Evolutionary conservation across 2,329 filamentous ascomycete species (phyloP).

Genomic region (Aspergillus sp.): DNA sequence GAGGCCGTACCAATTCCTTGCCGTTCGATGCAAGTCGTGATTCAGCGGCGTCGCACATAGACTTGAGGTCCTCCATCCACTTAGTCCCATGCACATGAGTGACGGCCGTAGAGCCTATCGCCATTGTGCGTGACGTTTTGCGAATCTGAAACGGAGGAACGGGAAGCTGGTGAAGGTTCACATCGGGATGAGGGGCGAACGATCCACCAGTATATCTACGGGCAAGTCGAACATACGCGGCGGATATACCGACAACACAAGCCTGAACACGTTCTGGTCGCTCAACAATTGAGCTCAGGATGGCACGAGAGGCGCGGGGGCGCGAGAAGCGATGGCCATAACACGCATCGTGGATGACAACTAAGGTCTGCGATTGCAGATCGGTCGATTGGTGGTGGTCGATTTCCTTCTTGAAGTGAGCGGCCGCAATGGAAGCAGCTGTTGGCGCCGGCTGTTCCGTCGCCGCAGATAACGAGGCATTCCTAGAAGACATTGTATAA

Average conservation of each 20-base stretch:
- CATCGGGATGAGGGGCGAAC: constrained; percentile 65
- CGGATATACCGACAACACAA: constrained; percentile 74
- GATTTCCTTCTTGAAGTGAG: constrained; percentile 70
- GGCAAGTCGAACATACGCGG: constrained; percentile 88
- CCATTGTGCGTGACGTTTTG: constrained; percentile 71
- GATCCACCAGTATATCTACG: constrained; percentile 71
- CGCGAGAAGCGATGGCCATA: constrained; percentile 92
- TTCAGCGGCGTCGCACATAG: constrained; percentile 80
- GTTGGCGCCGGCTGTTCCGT: constrained; percentile 38
- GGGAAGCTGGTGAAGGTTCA: constrained; percentile 55
- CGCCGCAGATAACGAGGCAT: constrained; percentile 21
- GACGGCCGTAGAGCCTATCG: constrained; percentile 73
- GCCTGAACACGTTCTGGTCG: constrained; percentile 88
- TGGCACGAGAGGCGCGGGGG: constrained; percentile 70
- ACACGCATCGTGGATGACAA: constrained; percentile 88
- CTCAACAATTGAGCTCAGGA: constrained; percentile 82
- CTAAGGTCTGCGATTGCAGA: constrained; percentile 62
- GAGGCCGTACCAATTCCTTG: constrained; percentile 72
- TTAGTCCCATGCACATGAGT: constrained; percentile 86
- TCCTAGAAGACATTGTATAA: constrained; percentile 29
- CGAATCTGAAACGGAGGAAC: constrained; percentile 78
- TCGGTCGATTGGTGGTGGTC: constrained; percentile 56
- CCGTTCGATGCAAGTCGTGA: constrained; percentile 72
- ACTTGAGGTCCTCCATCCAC: constrained; percentile 90
- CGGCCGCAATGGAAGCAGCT: constrained; percentile 61